These are phyloP conservation scores for Casuarina glauca DNA, from an alignment of 306 rosid genomes.

Conservation along the genomic window DNA sequence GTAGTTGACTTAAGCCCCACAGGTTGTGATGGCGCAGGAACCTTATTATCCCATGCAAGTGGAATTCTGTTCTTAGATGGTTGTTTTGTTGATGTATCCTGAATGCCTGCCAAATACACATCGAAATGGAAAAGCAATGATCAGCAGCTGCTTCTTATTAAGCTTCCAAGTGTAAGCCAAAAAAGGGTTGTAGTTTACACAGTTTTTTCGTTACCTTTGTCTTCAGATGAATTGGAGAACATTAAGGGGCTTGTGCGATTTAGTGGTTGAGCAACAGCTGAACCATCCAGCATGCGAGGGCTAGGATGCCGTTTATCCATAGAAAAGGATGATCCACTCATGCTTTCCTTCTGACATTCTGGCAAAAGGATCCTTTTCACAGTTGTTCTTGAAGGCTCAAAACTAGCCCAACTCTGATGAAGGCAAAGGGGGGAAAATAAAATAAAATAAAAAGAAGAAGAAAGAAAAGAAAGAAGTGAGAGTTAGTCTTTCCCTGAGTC, in stretches of 20 bases:
- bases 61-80: conserved; percentile 41
- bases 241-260: conserved; percentile 39
- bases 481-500: background rate
- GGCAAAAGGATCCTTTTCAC: conserved; percentile 70
- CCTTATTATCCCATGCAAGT: conserved; percentile 33
- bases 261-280: conserved; percentile 38
- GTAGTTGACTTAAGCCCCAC: conserved; percentile 40
- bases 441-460: no score
- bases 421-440: conserved; percentile 11
- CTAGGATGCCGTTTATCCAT: conserved; percentile 36
- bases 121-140: conserved; percentile 21
- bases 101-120: conserved; percentile 38
- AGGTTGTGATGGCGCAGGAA: conserved; percentile 30
- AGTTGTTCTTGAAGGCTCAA: conserved; percentile 80
- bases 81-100: conserved; percentile 34
- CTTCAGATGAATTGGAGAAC: conserved; percentile 37
- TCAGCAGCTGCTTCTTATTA: conserved; percentile 9
- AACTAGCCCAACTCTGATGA: conserved; percentile 71
- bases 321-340: conserved; percentile 32
- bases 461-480: background rate
- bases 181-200: conserved; percentile 12
- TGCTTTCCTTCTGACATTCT: conserved; percentile 51
- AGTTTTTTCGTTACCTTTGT: conserved; percentile 43
- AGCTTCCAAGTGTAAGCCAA: background rate
- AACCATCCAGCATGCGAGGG: conserved; percentile 36